Evolutionary conservation across 768 basidiomycete genomes (phyloP).

Genomic region (Hydnum rufescens): DNA sequence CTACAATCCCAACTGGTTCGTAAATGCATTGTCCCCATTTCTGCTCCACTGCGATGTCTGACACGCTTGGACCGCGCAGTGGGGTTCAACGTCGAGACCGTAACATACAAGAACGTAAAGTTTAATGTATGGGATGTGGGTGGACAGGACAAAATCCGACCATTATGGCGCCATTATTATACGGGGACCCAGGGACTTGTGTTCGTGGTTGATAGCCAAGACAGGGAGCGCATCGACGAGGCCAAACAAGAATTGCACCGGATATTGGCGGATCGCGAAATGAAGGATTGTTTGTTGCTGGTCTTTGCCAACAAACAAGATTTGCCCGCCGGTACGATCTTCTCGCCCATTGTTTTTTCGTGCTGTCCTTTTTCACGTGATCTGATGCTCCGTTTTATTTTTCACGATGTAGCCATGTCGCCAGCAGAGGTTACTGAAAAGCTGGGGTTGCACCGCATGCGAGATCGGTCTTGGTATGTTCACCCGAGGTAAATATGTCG

Average conservation of each 20-base stretch:
- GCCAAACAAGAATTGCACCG: constrained; percentile 26
- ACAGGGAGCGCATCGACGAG: constrained; percentile 27
- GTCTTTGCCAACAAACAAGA: constrained; percentile 34
- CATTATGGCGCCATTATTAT: constrained; percentile 31
- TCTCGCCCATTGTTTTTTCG: too few species aligned
- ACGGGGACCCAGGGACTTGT: constrained; percentile 31
- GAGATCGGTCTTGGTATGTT: constrained; percentile 29
- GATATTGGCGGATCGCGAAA: constrained; percentile 27
- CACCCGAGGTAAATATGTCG: constrained; percentile 25
- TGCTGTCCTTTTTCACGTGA: constrained; percentile 1
- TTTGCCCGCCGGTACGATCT: constrained; percentile 25
- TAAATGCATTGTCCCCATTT: background rate
- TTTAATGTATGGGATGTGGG: constrained; percentile 48
- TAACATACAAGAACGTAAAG: constrained; percentile 32
- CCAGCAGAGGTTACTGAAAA: constrained; percentile 31
- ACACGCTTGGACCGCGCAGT: background rate
- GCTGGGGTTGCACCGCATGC: constrained; percentile 27
- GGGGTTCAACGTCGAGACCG: constrained; percentile 43
- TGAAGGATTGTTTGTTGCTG: constrained; percentile 29
- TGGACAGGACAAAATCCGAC: constrained; percentile 31
- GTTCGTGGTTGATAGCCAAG: constrained; percentile 29
- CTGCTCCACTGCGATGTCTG: background rate
- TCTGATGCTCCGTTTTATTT: background rate
- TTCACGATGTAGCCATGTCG: constrained; percentile 22
- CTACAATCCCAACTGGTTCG: constrained; percentile 21